These are phyloP conservation scores for Leishmania tarentolae DNA, from an alignment of 208 protist genomes.

Conservation along the genomic window DNA sequence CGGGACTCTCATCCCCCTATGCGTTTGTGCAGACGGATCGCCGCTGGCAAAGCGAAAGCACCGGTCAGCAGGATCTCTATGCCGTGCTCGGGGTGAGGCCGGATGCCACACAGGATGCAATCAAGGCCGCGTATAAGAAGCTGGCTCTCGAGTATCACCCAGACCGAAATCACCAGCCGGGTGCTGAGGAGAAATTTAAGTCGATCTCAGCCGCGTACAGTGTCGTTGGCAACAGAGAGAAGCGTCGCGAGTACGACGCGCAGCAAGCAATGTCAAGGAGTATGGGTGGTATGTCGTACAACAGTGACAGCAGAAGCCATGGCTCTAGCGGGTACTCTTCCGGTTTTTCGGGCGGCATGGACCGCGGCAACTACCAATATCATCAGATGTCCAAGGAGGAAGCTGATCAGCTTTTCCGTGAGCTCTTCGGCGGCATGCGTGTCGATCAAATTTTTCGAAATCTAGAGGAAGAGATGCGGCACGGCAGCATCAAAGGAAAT, in stretches of 20 bases:
- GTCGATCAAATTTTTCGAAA: constrained; percentile 88
- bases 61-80: constrained; percentile 68
- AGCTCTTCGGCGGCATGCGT: constrained; percentile 86
- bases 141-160: constrained; percentile 90
- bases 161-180: constrained; percentile 82
- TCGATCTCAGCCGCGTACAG: constrained; percentile 86
- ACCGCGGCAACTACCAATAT: constrained; percentile 41
- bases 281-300: constrained; percentile 22
- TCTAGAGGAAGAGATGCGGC: constrained; percentile 78
- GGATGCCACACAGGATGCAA: constrained; percentile 83
- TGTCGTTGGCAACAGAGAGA: constrained; percentile 75
- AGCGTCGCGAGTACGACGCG: constrained; percentile 80
- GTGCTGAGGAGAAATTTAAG: constrained; percentile 90
- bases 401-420: constrained; percentile 81
- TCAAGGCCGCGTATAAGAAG: constrained; percentile 92
- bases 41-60: constrained; percentile 20
- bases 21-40: not conserved
- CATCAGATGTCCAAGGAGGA: constrained; percentile 90
- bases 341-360: constrained; percentile 21
- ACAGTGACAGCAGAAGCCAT: constrained; percentile 9
- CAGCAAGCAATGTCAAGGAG: constrained; percentile 40
- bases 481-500: constrained; percentile 30
- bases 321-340: constrained; percentile 1
- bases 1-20: not conserved
- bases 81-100: constrained; percentile 68